phyloP scores from a whole-genome alignment of 495 filamentous ascomycete species.

The Penicillium taxi region DNA sequence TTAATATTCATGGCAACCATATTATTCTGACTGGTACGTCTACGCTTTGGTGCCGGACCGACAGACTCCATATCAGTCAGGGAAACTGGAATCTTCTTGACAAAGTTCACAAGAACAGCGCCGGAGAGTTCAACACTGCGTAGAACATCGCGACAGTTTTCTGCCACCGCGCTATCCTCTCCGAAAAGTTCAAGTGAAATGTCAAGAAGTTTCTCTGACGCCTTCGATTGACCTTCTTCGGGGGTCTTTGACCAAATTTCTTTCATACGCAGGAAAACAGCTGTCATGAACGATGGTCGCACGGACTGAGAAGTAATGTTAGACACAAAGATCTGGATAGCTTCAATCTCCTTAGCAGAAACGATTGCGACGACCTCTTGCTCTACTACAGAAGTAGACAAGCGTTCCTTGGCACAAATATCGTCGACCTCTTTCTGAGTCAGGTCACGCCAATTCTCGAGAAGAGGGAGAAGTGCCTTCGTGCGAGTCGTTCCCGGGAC shows the following conservation, averaged over 20 bases:
- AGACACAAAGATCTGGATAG: constrained; percentile 50
- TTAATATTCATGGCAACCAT: constrained; percentile 35
- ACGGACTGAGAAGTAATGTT: constrained; percentile 40
- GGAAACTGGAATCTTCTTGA: constrained; percentile 60
- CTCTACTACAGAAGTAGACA: constrained; percentile 55
- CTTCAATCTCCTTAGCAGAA: constrained; percentile 56
- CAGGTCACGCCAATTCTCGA: constrained; percentile 56
- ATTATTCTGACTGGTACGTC: constrained; percentile 64
- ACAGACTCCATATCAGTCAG: constrained; percentile 53
- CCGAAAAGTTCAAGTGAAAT: constrained; percentile 31
- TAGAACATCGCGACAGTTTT: constrained; percentile 58
- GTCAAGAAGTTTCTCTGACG: constrained; percentile 55
- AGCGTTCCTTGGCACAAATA: constrained; percentile 46
- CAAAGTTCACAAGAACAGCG: constrained; percentile 56
- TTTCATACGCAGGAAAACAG: constrained; percentile 56
- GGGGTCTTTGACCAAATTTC: constrained; percentile 65
- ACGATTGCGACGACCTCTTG: constrained; percentile 52
- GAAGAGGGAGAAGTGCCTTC: constrained; percentile 58
- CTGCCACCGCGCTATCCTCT: constrained; percentile 27
- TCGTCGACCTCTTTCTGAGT: constrained; percentile 32
- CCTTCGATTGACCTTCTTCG: constrained; percentile 48
- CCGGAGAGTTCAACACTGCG: constrained; percentile 61
- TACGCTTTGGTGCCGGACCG: constrained; percentile 61
- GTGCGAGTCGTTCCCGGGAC: constrained; percentile 57
- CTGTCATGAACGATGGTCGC: constrained; percentile 47